A percentile compares a stretch with the other conserved stretches of the same genome.
These are phyloP conservation scores for Fusarium nisikadoi DNA, from an alignment of 2,329 filamentous ascomycete genomes.

Conservation along the genomic window DNA sequence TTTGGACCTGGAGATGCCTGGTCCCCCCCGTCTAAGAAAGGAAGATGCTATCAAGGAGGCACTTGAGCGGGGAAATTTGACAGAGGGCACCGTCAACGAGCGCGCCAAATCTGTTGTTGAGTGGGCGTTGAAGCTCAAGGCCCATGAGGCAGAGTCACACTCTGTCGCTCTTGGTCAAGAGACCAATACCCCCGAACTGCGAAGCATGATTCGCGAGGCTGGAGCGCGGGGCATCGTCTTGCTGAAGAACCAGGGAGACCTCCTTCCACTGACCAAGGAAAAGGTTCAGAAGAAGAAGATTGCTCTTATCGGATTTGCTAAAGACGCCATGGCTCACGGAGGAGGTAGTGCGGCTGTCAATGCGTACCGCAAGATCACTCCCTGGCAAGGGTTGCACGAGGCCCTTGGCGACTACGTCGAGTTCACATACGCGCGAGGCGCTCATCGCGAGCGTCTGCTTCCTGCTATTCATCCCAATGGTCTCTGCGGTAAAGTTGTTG, in stretches of 20 bases:
- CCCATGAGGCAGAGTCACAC: conserved; percentile 23
- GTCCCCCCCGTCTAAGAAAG: conserved; percentile 46
- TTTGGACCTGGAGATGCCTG: conserved; percentile 52
- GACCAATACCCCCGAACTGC: conserved; percentile 40
- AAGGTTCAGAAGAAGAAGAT: conserved; percentile 40
- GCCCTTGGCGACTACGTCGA: conserved; percentile 33
- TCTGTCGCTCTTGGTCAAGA: background rate
- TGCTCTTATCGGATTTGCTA: conserved; percentile 48
- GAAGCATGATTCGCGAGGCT: conserved; percentile 39
- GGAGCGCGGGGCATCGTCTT: conserved; percentile 66
- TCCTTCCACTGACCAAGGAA: conserved; percentile 60
- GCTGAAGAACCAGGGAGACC: conserved; percentile 68
- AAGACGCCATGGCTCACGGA: conserved; percentile 46
- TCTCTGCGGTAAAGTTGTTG: conserved; percentile 32
- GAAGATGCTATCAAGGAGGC: conserved; percentile 37
- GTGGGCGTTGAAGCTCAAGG: conserved; percentile 43
- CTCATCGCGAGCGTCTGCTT: conserved; percentile 35
- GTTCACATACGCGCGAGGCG: conserved; percentile 40
- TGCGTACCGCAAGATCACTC: conserved; percentile 47
- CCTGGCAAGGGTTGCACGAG: conserved; percentile 46
- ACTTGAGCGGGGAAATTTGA: conserved; percentile 32
- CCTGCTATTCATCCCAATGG: conserved; percentile 29
- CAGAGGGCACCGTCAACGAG: conserved; percentile 40
- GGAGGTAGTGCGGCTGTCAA: conserved; percentile 48
- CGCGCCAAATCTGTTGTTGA: conserved; percentile 47